A percentile compares a stretch with the other conserved stretches of the same genome.
These are phyloP conservation scores for Trichoderma reesei DNA, from an alignment of 495 filamentous ascomycete species.

Conservation along the genomic window DNA sequence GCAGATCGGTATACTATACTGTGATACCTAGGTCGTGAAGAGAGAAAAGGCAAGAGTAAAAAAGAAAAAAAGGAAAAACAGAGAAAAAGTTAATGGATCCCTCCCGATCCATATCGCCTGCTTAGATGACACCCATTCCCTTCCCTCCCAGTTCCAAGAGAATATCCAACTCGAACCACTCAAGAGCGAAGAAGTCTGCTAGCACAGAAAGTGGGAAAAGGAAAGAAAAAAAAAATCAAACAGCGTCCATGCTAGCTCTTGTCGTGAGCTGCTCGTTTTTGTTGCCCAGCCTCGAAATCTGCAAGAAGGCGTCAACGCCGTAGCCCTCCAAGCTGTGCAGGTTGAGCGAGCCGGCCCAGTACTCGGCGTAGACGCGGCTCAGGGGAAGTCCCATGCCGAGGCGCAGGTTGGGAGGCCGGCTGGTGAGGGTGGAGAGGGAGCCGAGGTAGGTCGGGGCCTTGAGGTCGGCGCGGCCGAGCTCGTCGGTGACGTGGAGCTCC, in stretches of 20 bases:
- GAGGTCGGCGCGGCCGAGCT: slow-evolving; percentile 21
- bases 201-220: too few species aligned
- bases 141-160: too few species aligned
- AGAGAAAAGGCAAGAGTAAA: not conserved
- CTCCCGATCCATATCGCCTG: too few species aligned
- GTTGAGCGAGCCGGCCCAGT: slow-evolving; percentile 92
- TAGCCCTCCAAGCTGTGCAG: slow-evolving; percentile 92
- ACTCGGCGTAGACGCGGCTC: slow-evolving; percentile 93
- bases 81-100: not conserved
- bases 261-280: slow-evolving; percentile 95
- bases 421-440: slow-evolving; percentile 68
- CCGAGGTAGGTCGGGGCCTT: slow-evolving; percentile 33
- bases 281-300: slow-evolving; percentile 95
- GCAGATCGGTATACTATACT: not conserved
- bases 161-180: too few species aligned
- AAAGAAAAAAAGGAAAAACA: not conserved
- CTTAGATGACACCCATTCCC: too few species aligned
- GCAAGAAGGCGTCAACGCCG: slow-evolving; percentile 93
- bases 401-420: slow-evolving; percentile 74
- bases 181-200: too few species aligned
- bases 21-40: not conserved
- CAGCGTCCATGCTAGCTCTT: slow-evolving; percentile 78
- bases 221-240: slow-evolving; percentile 36
- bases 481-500: slow-evolving; percentile 48
- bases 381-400: slow-evolving; percentile 92